Evolutionary conservation across 495 filamentous ascomycete species (phyloP).

Genomic region (Astrocystis sublimbata): DNA sequence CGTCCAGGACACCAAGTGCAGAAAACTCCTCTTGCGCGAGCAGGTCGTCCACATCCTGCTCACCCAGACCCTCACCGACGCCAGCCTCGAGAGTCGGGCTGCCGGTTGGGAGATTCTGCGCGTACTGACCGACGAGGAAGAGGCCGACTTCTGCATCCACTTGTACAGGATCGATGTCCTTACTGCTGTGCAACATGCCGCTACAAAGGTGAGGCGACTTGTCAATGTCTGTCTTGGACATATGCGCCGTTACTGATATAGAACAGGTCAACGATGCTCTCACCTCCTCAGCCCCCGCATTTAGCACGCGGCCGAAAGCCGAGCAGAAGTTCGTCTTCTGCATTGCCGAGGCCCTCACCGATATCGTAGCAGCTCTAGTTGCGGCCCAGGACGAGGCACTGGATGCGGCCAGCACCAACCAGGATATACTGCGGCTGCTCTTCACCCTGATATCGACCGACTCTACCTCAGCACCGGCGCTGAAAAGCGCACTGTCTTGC

Average conservation of each 20-base stretch:
- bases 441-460: conserved; percentile 46
- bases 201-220: conserved; percentile 53
- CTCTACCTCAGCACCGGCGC: conserved; percentile 34
- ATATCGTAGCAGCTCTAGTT: conserved; percentile 46
- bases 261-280: conserved; percentile 47
- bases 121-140: conserved; percentile 59
- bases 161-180: conserved; percentile 58
- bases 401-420: conserved; percentile 47
- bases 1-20: conserved; percentile 56
- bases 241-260: conserved; percentile 20
- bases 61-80: conserved; percentile 60
- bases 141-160: conserved; percentile 62
- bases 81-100: conserved; percentile 55
- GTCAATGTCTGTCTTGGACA: background rate
- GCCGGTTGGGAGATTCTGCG: conserved; percentile 63
- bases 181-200: conserved; percentile 54
- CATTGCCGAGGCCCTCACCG: conserved; percentile 49
- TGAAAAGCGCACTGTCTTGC: conserved; percentile 51
- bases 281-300: conserved; percentile 35
- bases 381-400: conserved; percentile 57
- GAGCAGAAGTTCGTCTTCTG: conserved; percentile 52
- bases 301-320: conserved; percentile 46
- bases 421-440: conserved; percentile 50
- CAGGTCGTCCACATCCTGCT: conserved; percentile 60
- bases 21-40: conserved; percentile 61